A percentile compares a stretch with the other conserved stretches of the same genome.
Evolutionary conservation across 192 early-diverging fungal genomes (phyloP).

Genomic region (Spizellomyces punctatus): DNA sequence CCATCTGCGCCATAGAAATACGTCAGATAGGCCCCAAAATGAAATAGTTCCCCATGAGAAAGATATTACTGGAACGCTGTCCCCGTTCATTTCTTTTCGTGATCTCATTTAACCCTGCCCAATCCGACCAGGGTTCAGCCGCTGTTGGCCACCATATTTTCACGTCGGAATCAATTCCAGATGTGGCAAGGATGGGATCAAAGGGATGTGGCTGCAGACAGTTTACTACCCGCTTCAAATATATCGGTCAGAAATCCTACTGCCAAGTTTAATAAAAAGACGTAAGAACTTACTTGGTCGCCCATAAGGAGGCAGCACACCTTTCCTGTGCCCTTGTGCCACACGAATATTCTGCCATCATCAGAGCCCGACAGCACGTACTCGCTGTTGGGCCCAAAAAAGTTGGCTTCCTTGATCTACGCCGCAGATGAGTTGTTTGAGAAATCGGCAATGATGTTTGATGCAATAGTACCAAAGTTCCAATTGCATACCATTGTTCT

Average conservation of each 20-base stretch:
- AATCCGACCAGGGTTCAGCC: background rate
- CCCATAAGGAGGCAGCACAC: background rate
- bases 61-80: too few species aligned
- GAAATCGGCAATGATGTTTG: background rate
- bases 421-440: too few species aligned
- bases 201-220: constrained; percentile 7
- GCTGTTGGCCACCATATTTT: constrained; percentile 11
- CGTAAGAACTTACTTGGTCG: background rate
- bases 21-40: too few species aligned
- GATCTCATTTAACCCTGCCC: background rate
- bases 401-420: constrained; percentile 13
- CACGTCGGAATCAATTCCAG: constrained; percentile 4
- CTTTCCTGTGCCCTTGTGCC: background rate
- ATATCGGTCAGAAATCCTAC: background rate
- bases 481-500: background rate
- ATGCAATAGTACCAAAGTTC: background rate
- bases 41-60: too few species aligned
- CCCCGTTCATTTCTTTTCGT: too few species aligned
- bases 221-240: background rate
- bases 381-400: constrained; percentile 1
- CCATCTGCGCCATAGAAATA: too few species aligned
- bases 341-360: constrained; percentile 1
- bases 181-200: background rate
- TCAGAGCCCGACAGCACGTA: background rate
- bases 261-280: too few species aligned